Base-by-base conservation (phyloP, 2,329 filamentous ascomycete genomes). In the Basipetospora chlamydospora region DNA sequence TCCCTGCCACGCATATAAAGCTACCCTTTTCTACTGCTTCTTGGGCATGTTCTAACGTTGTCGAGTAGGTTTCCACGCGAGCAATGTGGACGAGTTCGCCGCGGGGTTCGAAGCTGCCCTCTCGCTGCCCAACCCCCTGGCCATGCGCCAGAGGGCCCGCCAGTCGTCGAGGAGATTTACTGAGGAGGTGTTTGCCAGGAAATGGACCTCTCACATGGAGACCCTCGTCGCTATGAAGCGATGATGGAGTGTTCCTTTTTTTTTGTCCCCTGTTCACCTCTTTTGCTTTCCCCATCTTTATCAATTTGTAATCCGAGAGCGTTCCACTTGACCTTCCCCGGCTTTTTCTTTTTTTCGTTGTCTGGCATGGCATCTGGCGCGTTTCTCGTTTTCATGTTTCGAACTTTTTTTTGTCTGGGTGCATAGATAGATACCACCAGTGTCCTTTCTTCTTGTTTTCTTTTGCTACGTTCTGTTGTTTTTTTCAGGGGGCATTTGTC, bases 81-180 rank as follows among this genome's bases (percentile, higher is more conserved):
- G 76, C 2, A 88, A 80, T 0, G 64, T 73, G 6, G 64, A 72
- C 3, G 80, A 94, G 41, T 98, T 92, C 52, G 85, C 88, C 1
- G 64, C 73, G 9, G 83, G 73, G 1, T 98, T 86, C 51, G 75
- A 78, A 43, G 73, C 80, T 50, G 88, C 86, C 0, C 60, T 96
- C 6, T 69, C 70, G 0, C 61, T 90, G 4, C 63, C 75, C 11
- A 73, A 94, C 42, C 80, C 78, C 15, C 57, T 87, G 12, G 75
- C 72, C 0, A 83, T 94, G 64, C 70, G 90, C 16, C 56, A 67
- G 22, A 66, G 88, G 39, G 88, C 90, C 0, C 69, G 86, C 26
- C 63, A 70, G 47, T 93, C 84, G 5, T 82, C 87, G 1, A 71
- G 73, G 57, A 66, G 90, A 32, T 98, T 98, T 52, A 87, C 83